These are phyloP conservation scores for Paraphoma chrysanthemicola DNA, from an alignment of 2,329 filamentous ascomycete species.

Conservation along the genomic window DNA sequence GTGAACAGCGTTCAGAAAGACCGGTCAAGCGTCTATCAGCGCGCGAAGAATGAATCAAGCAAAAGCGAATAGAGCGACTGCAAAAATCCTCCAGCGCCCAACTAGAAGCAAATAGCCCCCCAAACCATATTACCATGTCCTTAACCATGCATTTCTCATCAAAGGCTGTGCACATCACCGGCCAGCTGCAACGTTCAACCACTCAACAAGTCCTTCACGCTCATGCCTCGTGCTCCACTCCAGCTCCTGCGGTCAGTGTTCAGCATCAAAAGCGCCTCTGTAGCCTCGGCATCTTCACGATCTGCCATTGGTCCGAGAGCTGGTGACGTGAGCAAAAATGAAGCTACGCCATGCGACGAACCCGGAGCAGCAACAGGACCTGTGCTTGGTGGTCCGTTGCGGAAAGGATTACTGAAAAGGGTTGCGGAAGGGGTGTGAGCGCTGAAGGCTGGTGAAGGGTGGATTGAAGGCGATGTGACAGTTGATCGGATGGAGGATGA, in stretches of 20 bases:
- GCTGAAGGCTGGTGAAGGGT: constrained; percentile 50
- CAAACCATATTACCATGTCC: not conserved
- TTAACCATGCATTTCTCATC: not conserved
- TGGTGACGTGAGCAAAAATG: constrained; percentile 46
- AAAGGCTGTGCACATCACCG: not conserved
- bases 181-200: constrained; percentile 16
- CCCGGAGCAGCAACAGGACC: constrained; percentile 24
- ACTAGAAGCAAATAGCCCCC: constrained; percentile 9
- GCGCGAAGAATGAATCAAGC: not conserved
- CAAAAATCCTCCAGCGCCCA: constrained; percentile 1
- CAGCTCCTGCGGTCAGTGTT: constrained; percentile 74
- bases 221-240: constrained; percentile 51
- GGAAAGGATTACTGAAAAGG: constrained; percentile 42
- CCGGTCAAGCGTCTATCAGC: not conserved
- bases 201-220: constrained; percentile 55
- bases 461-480: constrained; percentile 43
- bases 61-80: not conserved
- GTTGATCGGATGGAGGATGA: constrained; percentile 50
- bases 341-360: constrained; percentile 30
- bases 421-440: constrained; percentile 43
- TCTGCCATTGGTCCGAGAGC: constrained; percentile 45
- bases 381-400: constrained; percentile 31
- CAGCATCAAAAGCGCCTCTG: constrained; percentile 85
- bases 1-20: not conserved
- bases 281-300: constrained; percentile 72